Percentiles rank a stretch among this genome's conserved stretches.
phyloP scores from a whole-genome alignment of 495 filamentous ascomycete species.

The Rostrohypoxylon terebratum region DNA sequence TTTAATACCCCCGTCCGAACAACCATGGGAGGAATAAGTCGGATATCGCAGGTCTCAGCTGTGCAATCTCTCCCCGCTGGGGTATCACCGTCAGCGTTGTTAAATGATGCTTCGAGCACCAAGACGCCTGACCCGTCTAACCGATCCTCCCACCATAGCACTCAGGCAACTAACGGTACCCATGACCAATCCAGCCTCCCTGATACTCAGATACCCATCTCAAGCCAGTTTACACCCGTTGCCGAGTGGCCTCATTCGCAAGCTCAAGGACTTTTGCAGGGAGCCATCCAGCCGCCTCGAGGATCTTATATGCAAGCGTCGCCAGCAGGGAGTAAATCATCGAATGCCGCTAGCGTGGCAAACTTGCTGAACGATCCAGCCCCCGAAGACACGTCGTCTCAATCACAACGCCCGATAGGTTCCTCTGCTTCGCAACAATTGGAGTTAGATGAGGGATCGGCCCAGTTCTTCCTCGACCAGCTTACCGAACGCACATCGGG shows the following conservation, averaged over 20 bases:
- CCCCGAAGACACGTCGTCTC: conserved; percentile 42
- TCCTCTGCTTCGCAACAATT: conserved; percentile 55
- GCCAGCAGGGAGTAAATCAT: conserved; percentile 41
- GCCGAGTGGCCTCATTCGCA: conserved; percentile 65
- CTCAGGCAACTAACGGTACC: conserved; percentile 71
- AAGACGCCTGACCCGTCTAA: conserved; percentile 77
- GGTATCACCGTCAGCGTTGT: conserved; percentile 78
- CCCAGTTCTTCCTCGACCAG: conserved; percentile 67
- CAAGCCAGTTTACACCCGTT: conserved; percentile 54
- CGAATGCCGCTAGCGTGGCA: conserved; percentile 49
- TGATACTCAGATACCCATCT: conserved; percentile 66
- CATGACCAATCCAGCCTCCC: conserved; percentile 50
- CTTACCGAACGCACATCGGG: conserved; percentile 77
- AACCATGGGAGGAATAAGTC: conserved; percentile 54
- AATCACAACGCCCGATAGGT: conserved; percentile 50
- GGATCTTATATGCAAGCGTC: conserved; percentile 42
- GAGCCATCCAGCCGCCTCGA: conserved; percentile 54
- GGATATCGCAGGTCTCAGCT: conserved; percentile 74
- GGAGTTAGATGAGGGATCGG: conserved; percentile 67
- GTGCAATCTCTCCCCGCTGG: conserved; percentile 80
- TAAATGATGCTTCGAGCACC: conserved; percentile 90
- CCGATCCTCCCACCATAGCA: conserved; percentile 66
- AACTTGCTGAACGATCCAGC: conserved; percentile 53
- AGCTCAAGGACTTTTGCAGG: conserved; percentile 59
- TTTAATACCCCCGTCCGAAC: conserved; percentile 49